Evolutionary conservation across 768 basidiomycete genomes (phyloP), one percentile per base, ranked within the genome.

Genomic region (Tulasnella sp.): DNA sequence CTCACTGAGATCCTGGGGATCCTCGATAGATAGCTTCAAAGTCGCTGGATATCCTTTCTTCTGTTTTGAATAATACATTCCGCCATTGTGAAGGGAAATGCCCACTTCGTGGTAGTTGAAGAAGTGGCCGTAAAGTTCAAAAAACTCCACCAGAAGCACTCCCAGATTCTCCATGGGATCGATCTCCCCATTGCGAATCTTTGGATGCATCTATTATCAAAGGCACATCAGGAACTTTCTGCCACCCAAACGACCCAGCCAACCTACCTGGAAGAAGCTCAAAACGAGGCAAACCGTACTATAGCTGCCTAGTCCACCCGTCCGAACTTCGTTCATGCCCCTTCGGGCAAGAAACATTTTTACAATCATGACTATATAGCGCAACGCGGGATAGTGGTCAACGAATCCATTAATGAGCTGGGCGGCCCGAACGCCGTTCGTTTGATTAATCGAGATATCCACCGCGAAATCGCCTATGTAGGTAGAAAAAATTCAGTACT

Each of bases 241-340:
- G 40, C 42, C 46, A 75, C 40, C 22, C 75, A 3, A 60, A 58
- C 34, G 34, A 34, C 48, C n/a, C 46, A 40, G 58, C 24, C 22
- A 24, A 82, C 88, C 34, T 46, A 92, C 93, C 89, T 99, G 98
- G 74, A 99, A 88, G 85, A 99, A 99, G 85, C 92, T 95, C 82
- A 98, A 91, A 16, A 93, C 96, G 79, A 99, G 86, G 85, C 95
- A 98, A 79, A 98, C 96, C 80, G 98, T 95, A 83, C 93, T 92
- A 85, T 98, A 99, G 84, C 94, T 96, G 31, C 97, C 97, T 48
- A 99, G 86, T 2, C 98, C 98, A 11, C 98, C 97, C 0, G 93
- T 94, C 85, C 93, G 98, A n/a, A 99, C 97, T 86, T 99, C 98
- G 85, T 99, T 99, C 96, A 98, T 94, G 41, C 91, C 91, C 58